Conservation (phyloP, 1,284 basidiomycete genomes). For the Malassezia cuniculi region DNA sequence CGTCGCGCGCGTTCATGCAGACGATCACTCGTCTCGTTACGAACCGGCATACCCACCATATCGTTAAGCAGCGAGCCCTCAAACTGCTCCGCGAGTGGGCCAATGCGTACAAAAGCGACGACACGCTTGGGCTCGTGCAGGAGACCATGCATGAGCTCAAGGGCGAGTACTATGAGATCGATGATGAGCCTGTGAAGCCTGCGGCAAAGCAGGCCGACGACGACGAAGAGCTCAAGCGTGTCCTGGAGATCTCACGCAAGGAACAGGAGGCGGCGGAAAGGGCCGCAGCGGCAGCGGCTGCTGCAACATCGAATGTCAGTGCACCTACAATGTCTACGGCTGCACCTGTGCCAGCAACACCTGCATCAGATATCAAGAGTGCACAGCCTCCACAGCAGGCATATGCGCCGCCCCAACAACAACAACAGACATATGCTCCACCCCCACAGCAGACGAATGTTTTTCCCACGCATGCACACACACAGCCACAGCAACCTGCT, state of each 20-base stretch:
- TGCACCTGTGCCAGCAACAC: too few species aligned
- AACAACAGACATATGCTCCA: constrained; percentile 15
- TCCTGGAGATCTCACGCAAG: constrained; percentile 35
- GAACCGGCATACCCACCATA: constrained; percentile 82
- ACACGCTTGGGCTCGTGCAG: constrained; percentile 74
- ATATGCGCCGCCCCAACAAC: constrained; percentile 7
- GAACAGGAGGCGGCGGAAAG: too few species aligned
- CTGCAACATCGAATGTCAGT: constrained; percentile 9
- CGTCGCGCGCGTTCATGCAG: constrained; percentile 76
- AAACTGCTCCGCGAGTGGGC: constrained; percentile 71
- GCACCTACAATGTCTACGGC: too few species aligned
- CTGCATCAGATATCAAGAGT: background rate
- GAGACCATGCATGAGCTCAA: constrained; percentile 74
- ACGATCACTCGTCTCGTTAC: constrained; percentile 70
- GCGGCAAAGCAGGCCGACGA: constrained; percentile 16
- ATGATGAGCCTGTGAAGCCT: constrained; percentile 9
- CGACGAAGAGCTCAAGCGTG: constrained; percentile 40
- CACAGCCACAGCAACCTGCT: too few species aligned
- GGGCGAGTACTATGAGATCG: constrained; percentile 52
- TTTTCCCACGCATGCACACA: background rate
- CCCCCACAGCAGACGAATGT: constrained; percentile 47
- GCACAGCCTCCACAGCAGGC: background rate
- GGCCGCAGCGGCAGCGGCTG: constrained; percentile 16
- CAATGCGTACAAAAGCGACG: constrained; percentile 59
- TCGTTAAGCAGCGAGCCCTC: constrained; percentile 66